Base-by-base conservation (phyloP, 306 rosid species). In the Hippophae gyantsensis region DNA sequence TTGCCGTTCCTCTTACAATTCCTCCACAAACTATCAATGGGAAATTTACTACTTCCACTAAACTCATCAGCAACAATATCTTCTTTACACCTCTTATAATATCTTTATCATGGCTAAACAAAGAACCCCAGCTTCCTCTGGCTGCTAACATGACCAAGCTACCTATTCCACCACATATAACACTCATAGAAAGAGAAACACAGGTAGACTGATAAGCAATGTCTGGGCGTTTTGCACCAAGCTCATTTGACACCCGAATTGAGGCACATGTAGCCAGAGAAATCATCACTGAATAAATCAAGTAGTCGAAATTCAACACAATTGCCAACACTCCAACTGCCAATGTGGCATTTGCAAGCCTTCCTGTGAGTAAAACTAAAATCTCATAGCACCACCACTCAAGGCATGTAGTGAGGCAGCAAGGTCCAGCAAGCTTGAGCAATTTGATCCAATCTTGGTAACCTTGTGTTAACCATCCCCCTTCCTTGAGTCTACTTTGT, bases 331-430 rank as follows among this genome's bases (percentile, higher is more conserved):
- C 71, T 53, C 89, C 92, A 11, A 86, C 73, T 13, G 74, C 68
- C 55, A 79, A 79, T 62, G 52, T 83, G 3, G 98, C 89, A 3
- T 92, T 72, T 12, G 66, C 43, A 2, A 92, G 81, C 65, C 78
- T 74, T 9, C 98, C 98, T 0, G 98, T 76, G 13, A 92, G 89
- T 62, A 92, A 58, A 43, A 92, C 80, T 10, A 92, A 61, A 59
- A 87, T 83, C 84, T 92, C 98, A 64, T 79, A 87, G 57, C 98
- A 87, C 96, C 98, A 92, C 95, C 98, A 92, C 62, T 92, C 98
- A 8, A 92, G 78, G 76, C 98, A 92, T 44, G 86, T 80, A 38
- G 78, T 83, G 65, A 92, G 87, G 74, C 96, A 92, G 57, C 95
- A 87, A 42, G 96, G 75, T 40, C 95, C 96, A 42, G 81, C 58